Base-by-base conservation (phyloP, 1,284 basidiomycete genomes). In the Leccinum solheimii region DNA sequence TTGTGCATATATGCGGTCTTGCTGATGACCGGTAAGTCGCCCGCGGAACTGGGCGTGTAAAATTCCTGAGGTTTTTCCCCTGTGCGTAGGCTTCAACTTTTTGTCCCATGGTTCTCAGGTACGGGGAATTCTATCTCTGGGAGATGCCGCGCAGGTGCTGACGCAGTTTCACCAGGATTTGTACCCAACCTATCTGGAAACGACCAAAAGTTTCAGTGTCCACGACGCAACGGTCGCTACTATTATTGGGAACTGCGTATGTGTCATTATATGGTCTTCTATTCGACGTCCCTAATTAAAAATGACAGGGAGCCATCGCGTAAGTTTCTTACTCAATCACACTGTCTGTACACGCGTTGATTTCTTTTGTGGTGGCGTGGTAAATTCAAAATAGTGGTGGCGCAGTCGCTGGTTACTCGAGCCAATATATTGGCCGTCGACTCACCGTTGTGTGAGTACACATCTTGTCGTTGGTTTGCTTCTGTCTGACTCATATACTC, bases 341-440 rank as follows among this genome's bases (percentile, higher is more conserved):
- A 16, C 23, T 26, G 23, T 23, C 32, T 10, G 52, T 13, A 11
- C 21, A 30, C 38, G 3, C 16, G n/a, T 27, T 23, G 23, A 55
- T 48, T 19, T 62, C 23, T 16, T 27, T 64, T 49, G 34, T 66
- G 71, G n/a, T 53, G 40, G 45, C 21, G 21, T 23, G 45, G 45
- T 48, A 21, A 45, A 45, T 45, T 11, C 19, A 45, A 45, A 19
- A 45, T 66, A 84, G 81, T 1, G 95, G 95, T 34, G 94, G 95
- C 57, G 78, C 81, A 1, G 72, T 95, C 56, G 91, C 91, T 9
- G 96, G 96, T 14, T 89, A 80, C 69, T 59, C 84, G 0, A 93
- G 90, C 50, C 97, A 98, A 72, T 90, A 90, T 75, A 80, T 94
- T 57, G 97, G 97, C 5, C 87, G 97, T 59, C 86, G 97, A 23